Percentiles rank a stretch among this genome's conserved stretches.
Conservation (phyloP, 2,329 filamentous ascomycete genomes). For the Aphanoascus verrucosus region DNA sequence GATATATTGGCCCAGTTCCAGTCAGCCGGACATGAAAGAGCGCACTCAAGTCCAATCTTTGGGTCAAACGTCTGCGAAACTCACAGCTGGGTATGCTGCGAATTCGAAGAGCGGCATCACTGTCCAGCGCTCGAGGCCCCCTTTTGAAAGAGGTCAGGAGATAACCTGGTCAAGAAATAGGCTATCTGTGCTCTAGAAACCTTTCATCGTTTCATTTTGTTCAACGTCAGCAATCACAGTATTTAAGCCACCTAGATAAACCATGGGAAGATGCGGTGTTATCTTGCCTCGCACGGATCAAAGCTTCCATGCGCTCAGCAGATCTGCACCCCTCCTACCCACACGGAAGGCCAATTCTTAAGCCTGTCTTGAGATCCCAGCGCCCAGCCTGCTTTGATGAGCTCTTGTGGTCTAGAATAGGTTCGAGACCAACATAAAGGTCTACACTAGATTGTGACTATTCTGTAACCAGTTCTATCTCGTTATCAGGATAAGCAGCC, state of each 20-base stretch:
- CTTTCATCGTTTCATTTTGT: neutral
- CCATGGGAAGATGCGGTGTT: slow-evolving; percentile 3
- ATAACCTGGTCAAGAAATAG: neutral
- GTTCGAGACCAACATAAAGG: slow-evolving; percentile 19
- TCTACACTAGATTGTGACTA: slow-evolving; percentile 27
- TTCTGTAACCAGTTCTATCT: slow-evolving; percentile 20
- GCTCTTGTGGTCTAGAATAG: slow-evolving; percentile 1
- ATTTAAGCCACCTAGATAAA: neutral
- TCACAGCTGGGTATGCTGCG: no score
- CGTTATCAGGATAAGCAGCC: slow-evolving; percentile 4
- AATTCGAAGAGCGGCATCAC: neutral
- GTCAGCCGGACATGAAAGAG: no score
- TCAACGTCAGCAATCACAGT: neutral
- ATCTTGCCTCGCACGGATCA: slow-evolving; percentile 8
- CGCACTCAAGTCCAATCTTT: no score
- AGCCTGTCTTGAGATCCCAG: slow-evolving; percentile 17
- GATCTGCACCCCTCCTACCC: slow-evolving; percentile 4
- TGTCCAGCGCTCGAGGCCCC: neutral
- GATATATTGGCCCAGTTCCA: no score
- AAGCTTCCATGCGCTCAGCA: neutral
- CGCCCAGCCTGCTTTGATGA: slow-evolving; percentile 16
- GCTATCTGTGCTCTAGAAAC: slow-evolving; percentile 3
- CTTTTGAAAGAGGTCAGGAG: neutral
- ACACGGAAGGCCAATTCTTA: slow-evolving; percentile 11
- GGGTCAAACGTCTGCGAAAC: no score